Evolutionary conservation across 306 rosid species (phyloP), one percentile per base, ranked within the genome.

Genomic region (Trifolium pratense): DNA sequence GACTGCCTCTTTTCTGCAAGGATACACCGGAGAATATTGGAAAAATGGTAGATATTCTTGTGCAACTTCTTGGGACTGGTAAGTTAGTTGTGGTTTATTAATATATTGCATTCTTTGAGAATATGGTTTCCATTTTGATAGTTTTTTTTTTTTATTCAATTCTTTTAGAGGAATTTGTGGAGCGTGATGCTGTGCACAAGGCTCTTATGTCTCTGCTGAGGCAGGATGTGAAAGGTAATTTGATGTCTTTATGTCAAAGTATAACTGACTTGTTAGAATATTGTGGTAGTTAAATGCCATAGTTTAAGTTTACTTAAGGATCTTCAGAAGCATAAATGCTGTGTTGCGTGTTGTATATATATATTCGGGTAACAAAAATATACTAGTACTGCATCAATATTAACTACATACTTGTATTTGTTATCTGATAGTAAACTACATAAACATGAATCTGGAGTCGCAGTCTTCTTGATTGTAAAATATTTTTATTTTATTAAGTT

Each of bases 171-270:
- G 99, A 94, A 79, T 94, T 94, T 70, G 96, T 94, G 89, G 99
- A 89, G 88, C 97, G 99, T 32, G 99, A 94, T 81, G 97, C 97
- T 9, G 99, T 91, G 55, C 96, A 91, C 71, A 94, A 91, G 84
- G 96, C 99, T 80, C 95, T 94, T 13, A 83, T 94, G 99, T 91
- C 99, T 21, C 88, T 94, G 64, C 80, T 94, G 87, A 88, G 95
- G 83, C 97, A 94, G 84, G 96, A 94, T 80, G 96, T 91, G 68
- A 94, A 90, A 90, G 97, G 99, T 94, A 87, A 70, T 42, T 68
- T 57, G 6, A 53, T 60, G 20, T 40, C 20, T 52, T 55, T 70
- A 79, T 37, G 1, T 70, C 68, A 26, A 26, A 39, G 68, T 60
- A 29, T 8, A 51, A 25, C 29, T 39, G 39, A n/a, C 23, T 21